Conservation (phyloP, 768 basidiomycete species). For the Xanthoconium stramineum region DNA sequence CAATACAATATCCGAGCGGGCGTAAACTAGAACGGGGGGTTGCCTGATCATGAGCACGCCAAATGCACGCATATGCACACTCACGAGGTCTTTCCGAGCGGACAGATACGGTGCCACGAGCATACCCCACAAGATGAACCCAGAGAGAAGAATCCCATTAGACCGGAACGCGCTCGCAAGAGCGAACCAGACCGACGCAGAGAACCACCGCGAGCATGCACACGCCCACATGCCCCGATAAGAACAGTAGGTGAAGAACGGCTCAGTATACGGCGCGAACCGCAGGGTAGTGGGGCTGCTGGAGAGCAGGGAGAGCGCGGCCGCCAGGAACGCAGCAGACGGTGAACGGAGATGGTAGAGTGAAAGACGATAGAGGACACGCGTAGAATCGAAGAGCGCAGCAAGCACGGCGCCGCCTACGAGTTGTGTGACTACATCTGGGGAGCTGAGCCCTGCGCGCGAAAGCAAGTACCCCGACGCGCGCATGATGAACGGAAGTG, state of each 20-base stretch:
- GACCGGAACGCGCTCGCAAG: constrained; percentile 68
- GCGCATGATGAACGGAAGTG: constrained; percentile 54
- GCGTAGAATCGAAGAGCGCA: constrained; percentile 40
- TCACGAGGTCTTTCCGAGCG: constrained; percentile 29
- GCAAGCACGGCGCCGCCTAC: constrained; percentile 37
- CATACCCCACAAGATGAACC: constrained; percentile 76
- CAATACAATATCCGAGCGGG: constrained; percentile 34
- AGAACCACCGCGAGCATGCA: constrained; percentile 42
- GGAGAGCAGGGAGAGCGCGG: constrained; percentile 70
- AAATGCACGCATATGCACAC: constrained; percentile 6
- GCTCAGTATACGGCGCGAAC: constrained; percentile 76
- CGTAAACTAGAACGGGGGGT: constrained; percentile 31
- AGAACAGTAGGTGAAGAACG: constrained; percentile 79
- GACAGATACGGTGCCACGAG: constrained; percentile 52
- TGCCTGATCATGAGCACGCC: neutral
- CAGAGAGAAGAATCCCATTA: constrained; percentile 73
- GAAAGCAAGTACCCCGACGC: constrained; percentile 26
- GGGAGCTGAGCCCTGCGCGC: neutral
- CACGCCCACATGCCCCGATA: constrained; percentile 48
- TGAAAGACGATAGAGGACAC: constrained; percentile 57
- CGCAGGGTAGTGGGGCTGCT: constrained; percentile 76
- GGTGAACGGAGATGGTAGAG: constrained; percentile 52
- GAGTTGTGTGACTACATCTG: constrained; percentile 29
- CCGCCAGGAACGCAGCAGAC: constrained; percentile 56
- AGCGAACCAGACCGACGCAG: constrained; percentile 59